Evolutionary conservation across 2,329 filamentous ascomycete species (phyloP).

Genomic region (Pezicula carpinea): DNA sequence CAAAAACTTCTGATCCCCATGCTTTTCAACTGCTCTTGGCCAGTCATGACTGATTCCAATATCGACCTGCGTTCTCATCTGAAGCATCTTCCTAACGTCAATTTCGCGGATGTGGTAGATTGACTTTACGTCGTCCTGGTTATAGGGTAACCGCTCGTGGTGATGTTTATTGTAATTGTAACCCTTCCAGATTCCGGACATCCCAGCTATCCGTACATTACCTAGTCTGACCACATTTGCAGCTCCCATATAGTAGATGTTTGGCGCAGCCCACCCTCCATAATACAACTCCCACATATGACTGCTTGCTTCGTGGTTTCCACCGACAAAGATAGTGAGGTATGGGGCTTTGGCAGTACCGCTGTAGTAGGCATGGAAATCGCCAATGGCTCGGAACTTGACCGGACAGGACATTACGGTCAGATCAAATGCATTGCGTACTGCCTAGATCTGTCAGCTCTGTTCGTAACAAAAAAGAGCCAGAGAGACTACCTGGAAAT

Average conservation of each 20-base stretch:
- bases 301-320: conserved; percentile 92
- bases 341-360: conserved; percentile 75
- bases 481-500: conserved; percentile 69
- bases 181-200: conserved; percentile 94
- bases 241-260: conserved; percentile 95
- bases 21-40: conserved; percentile 78
- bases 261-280: conserved; percentile 93
- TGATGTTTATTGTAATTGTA: conserved; percentile 83
- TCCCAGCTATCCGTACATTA: conserved; percentile 77
- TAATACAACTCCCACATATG: conserved; percentile 92
- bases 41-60: conserved; percentile 93
- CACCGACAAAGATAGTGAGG: conserved; percentile 86
- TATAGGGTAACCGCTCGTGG: conserved; percentile 82
- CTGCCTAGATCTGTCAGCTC: conserved; percentile 48
- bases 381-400: conserved; percentile 83
- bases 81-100: conserved; percentile 84
- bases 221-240: conserved; percentile 85
- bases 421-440: conserved; percentile 83
- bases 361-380: conserved; percentile 93
- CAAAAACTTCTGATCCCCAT: conserved; percentile 64
- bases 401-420: conserved; percentile 83
- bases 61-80: conserved; percentile 82
- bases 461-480: not conserved
- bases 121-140: conserved; percentile 66
- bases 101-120: conserved; percentile 89